Evolutionary conservation across 2,329 filamentous ascomycete species (phyloP).

Genomic region (Alternaria angustiovoidea): DNA sequence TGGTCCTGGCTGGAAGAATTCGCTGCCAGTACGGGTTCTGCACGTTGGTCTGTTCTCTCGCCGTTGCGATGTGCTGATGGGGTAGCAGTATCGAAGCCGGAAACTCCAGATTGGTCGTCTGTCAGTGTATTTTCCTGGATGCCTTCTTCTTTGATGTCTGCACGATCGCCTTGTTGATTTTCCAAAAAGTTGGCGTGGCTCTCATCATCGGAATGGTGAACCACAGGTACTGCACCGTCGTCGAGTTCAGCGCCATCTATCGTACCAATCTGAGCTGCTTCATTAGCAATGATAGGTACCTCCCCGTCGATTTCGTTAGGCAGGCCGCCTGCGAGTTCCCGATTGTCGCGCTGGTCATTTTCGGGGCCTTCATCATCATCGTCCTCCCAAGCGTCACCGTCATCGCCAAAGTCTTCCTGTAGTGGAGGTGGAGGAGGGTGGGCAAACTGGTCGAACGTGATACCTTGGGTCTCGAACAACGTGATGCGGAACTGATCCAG

Average conservation of each 20-base stretch:
- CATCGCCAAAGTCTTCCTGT: neutral
- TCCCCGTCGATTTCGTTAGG: neutral
- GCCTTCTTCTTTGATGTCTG: neutral
- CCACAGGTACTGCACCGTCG: neutral
- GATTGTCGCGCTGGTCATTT: neutral
- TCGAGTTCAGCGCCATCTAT: neutral
- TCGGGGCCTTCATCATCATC: neutral
- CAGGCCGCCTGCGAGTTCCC: neutral
- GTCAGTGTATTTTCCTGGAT: neutral
- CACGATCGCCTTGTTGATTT: neutral
- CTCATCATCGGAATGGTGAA: neutral
- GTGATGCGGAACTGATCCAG: constrained; percentile 28
- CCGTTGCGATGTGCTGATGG: neutral
- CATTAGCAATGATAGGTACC: too few species aligned
- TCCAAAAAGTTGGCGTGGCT: neutral
- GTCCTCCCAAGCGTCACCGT: neutral
- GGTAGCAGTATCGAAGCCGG: neutral
- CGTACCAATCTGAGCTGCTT: neutral
- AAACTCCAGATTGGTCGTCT: neutral
- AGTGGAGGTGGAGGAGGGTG: constrained; percentile 1
- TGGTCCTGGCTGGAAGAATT: neutral
- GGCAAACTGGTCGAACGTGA: constrained; percentile 14
- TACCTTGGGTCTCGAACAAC: constrained; percentile 26
- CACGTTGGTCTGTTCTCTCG: neutral
- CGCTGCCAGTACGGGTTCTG: too few species aligned